A percentile compares a stretch with the other conserved stretches of the same genome.
phyloP scores from a whole-genome alignment of 2,329 filamentous ascomycete species.

The Exutisphaerella laricina region DNA sequence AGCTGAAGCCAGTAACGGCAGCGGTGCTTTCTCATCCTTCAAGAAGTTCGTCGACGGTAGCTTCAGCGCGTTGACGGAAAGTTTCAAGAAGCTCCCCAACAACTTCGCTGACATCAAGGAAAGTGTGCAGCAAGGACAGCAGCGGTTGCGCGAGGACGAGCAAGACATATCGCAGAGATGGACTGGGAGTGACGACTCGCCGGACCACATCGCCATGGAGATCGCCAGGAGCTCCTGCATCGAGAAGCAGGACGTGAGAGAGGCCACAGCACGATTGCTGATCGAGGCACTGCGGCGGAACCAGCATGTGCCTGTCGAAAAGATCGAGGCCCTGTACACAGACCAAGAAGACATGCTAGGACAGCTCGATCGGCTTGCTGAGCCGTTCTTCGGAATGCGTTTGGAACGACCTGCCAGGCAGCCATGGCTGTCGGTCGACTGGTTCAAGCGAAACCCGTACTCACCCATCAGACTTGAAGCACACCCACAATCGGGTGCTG shows the following conservation, averaged over 20 bases:
- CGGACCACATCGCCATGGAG: slow-evolving; percentile 21
- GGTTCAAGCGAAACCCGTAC: slow-evolving; percentile 44
- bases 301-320: slow-evolving; percentile 18
- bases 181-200: slow-evolving; percentile 22
- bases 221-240: slow-evolving; percentile 12
- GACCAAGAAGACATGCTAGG: slow-evolving; percentile 21
- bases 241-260: slow-evolving; percentile 17
- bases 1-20: slow-evolving; percentile 7
- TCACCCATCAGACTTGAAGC: slow-evolving; percentile 51
- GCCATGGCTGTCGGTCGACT: slow-evolving; percentile 32
- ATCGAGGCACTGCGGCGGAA: slow-evolving; percentile 24
- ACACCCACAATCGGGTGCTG: slow-evolving; percentile 33
- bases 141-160: slow-evolving; percentile 20
- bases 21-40: slow-evolving; percentile 56
- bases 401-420: slow-evolving; percentile 4
- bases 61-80: slow-evolving; percentile 44
- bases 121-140: slow-evolving; percentile 23
- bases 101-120: slow-evolving; percentile 36
- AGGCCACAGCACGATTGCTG: slow-evolving; percentile 22
- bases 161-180: slow-evolving; percentile 25
- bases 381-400: slow-evolving; percentile 20
- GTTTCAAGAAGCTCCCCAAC: slow-evolving; percentile 47
- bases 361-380: slow-evolving; percentile 18
- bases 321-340: slow-evolving; percentile 26
- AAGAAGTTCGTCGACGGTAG: slow-evolving; percentile 57